Evolutionary conservation across 768 basidiomycete species (phyloP).

Genomic region (Pleurotus platypus): DNA sequence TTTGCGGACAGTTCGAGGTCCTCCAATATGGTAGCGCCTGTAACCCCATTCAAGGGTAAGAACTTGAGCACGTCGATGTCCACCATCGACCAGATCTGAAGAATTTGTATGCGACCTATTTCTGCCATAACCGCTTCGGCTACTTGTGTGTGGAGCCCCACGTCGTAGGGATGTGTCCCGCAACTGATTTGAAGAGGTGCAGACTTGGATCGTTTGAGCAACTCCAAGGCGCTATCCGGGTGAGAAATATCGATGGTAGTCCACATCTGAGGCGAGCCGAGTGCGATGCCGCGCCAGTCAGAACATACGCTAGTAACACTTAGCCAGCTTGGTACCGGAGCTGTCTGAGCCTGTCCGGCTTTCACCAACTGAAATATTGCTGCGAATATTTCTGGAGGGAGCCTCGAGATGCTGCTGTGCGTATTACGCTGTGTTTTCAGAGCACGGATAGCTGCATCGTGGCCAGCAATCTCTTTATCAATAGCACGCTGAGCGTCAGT

Average conservation of each 20-base stretch:
- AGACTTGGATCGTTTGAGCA: background rate
- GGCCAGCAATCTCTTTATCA: background rate
- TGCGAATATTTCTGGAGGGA: background rate
- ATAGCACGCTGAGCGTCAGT: background rate
- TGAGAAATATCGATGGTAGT: background rate
- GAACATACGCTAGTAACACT: background rate
- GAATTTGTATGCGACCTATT: background rate
- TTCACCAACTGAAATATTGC: background rate
- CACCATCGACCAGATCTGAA: background rate
- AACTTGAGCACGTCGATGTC: background rate
- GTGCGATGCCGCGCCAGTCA: background rate
- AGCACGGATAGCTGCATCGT: background rate
- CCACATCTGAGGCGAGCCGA: background rate
- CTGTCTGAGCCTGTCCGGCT: background rate
- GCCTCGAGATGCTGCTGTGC: background rate
- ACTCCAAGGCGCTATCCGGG: background rate
- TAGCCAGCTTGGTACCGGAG: background rate
- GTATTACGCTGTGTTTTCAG: background rate
- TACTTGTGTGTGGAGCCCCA: too few relatives aligned
- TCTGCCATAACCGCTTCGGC: background rate
- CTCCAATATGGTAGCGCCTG: background rate
- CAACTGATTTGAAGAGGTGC: background rate
- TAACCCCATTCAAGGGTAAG: background rate
- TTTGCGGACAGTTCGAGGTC: background rate
- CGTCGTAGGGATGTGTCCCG: background rate